Evolutionary conservation across 2,329 filamentous ascomycete species (phyloP), one percentile per base, ranked within the genome.

Genomic region (Fusarium albosuccineum): DNA sequence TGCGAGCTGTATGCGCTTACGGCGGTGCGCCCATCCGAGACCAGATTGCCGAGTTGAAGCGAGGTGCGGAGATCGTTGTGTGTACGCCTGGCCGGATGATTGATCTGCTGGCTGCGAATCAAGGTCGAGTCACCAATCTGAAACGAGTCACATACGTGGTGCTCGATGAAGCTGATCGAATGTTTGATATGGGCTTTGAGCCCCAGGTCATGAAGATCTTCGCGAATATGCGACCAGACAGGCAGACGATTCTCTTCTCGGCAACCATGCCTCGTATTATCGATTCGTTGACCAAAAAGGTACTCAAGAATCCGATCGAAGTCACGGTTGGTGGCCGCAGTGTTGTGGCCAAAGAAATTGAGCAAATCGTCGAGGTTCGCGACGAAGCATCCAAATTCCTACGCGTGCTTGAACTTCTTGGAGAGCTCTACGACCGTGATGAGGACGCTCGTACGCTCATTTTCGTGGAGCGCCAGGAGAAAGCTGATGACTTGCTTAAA

Each of bases 181-280:
- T 99, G 96, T 97, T 98, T 76, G 96, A 99, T 78, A 98, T 99
- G 96, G 96, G 96, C 13, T 99, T 99, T 75, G 95, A 97, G 80
- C 95, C 96, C 3, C 96, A 99, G 78, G 94, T 99, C 55, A 96
- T 96, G 89, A 97, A 97, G 79, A 96, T 99, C 60, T 90, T 98
- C 76, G 89, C 89, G 69, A 97, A 96, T 74, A 92, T 97, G 77
- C 91, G 96, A 48, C 94, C 96, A 1, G 92, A 97, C 76, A 90
- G 92, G 51, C 96, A 99, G 77, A 97, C 94, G 1, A 94, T 98
- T 52, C 85, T 98, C 26, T 99, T 98, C 78, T 98, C 96, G 0
- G 96, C 96, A 5, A 99, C 96, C 0, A 97, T 98, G 84, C 96
- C 96, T 17, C 89, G 92, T 46, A 94, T 95, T 67, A 97, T 99